A percentile compares a stretch with the other conserved stretches of the same genome.
These are phyloP conservation scores for Alternaria consortialis DNA, from an alignment of 2,329 filamentous ascomycete species.

Conservation along the genomic window DNA sequence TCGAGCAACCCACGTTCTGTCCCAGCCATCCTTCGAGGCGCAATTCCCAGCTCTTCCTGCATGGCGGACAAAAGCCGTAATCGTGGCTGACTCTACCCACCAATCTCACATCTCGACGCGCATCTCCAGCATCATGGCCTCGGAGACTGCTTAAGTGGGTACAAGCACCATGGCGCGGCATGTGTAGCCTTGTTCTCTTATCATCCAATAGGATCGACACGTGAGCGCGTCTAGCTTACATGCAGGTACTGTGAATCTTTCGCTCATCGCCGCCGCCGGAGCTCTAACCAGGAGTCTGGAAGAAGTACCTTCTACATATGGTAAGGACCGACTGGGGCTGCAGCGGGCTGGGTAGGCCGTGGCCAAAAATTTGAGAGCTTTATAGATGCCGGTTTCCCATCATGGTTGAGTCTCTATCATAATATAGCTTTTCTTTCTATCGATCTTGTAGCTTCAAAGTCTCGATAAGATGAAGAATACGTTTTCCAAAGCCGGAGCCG, in stretches of 20 bases:
- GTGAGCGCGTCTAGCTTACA: slow-evolving; percentile 35
- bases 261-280: slow-evolving; percentile 31
- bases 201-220: slow-evolving; percentile 44
- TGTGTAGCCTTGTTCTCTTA: slow-evolving; percentile 33
- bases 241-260: slow-evolving; percentile 40
- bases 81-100: background rate
- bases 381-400: slow-evolving; percentile 2
- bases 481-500: slow-evolving; percentile 24
- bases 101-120: background rate
- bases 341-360: background rate
- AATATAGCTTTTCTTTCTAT: slow-evolving; percentile 8
- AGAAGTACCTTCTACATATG: slow-evolving; percentile 42
- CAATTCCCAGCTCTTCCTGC: background rate
- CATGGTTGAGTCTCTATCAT: background rate
- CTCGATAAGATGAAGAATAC: slow-evolving; percentile 33
- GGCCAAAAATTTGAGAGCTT: slow-evolving; percentile 19
- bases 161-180: slow-evolving; percentile 29
- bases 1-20: slow-evolving; percentile 21
- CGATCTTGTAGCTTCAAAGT: background rate
- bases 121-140: slow-evolving; percentile 17
- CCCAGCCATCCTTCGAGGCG: background rate
- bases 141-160: slow-evolving; percentile 22
- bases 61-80: background rate
- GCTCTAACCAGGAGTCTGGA: slow-evolving; percentile 15
- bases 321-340: slow-evolving; percentile 35